A percentile compares a stretch with the other conserved stretches of the same genome.
Conservation (phyloP, 768 basidiomycete species). For the Ephemerocybe angulata region DNA sequence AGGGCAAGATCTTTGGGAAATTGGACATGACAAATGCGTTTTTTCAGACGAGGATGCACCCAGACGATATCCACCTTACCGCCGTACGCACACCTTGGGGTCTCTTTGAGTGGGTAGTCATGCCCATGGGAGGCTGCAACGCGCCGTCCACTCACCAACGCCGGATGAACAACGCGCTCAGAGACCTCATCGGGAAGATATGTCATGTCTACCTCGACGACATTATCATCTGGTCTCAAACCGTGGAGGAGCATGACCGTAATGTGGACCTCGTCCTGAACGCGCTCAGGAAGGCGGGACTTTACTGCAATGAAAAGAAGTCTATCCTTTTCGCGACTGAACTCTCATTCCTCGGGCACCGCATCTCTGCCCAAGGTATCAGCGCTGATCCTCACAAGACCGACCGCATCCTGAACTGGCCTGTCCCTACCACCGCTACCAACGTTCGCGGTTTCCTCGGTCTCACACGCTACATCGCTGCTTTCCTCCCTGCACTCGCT, state of each 20-base stretch:
- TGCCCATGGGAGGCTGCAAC: conserved; percentile 29
- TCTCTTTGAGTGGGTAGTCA: conserved; percentile 39
- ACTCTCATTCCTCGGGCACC: conserved; percentile 30
- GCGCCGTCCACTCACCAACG: conserved; percentile 29
- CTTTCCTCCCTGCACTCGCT: conserved; percentile 12
- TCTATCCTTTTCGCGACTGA: conserved; percentile 17
- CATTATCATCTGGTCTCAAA: conserved; percentile 22
- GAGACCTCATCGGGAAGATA: conserved; percentile 17
- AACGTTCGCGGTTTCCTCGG: conserved; percentile 12
- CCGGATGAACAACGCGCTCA: conserved; percentile 22
- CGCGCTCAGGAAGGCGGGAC: neutral
- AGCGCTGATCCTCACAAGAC: conserved; percentile 15
- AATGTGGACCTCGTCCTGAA: conserved; percentile 11
- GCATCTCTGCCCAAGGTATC: conserved; percentile 33
- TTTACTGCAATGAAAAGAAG: conserved; percentile 16
- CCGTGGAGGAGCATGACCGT: conserved; percentile 12
- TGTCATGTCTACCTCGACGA: conserved; percentile 26
- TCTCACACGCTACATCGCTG: conserved; percentile 8
- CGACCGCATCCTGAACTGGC: conserved; percentile 25
- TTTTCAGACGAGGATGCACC: conserved; percentile 23
- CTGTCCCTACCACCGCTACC: neutral
- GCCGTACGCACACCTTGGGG: conserved; percentile 38
- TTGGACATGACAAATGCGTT: conserved; percentile 22
- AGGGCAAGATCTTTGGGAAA: conserved; percentile 30
- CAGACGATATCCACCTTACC: conserved; percentile 23